Conservation (phyloP, 1,284 basidiomycete species). For the Golubevia pallescens region DNA sequence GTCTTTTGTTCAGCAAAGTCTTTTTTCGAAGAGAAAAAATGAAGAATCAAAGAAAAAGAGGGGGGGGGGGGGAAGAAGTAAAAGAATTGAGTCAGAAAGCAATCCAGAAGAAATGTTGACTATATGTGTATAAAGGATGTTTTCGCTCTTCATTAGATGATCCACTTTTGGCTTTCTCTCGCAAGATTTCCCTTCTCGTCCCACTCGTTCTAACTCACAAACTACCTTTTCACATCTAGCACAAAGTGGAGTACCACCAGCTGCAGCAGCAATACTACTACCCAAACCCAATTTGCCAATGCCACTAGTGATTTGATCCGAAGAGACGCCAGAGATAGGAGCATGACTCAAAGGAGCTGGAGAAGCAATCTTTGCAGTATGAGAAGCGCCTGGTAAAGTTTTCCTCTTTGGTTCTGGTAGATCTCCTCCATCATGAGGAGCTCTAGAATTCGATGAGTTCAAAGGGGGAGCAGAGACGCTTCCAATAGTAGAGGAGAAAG, state of each 20-base stretch:
- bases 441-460: neutral
- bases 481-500: neutral
- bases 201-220: slow-evolving; percentile 22
- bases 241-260: slow-evolving; percentile 49
- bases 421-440: neutral
- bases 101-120: too few relatives aligned
- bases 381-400: neutral
- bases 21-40: slow-evolving; percentile 5
- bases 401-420: neutral
- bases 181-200: too few relatives aligned
- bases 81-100: too few relatives aligned
- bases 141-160: too few relatives aligned
- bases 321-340: neutral
- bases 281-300: slow-evolving; percentile 31
- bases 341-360: neutral
- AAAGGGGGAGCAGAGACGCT: neutral
- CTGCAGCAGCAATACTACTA: slow-evolving; percentile 23
- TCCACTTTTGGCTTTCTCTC: too few relatives aligned
- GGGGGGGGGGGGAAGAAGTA: too few relatives aligned
- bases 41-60: neutral
- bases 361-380: neutral
- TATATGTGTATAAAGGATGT: too few relatives aligned
- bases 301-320: slow-evolving; percentile 15
- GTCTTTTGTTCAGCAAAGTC: slow-evolving; percentile 60
- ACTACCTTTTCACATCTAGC: slow-evolving; percentile 47